Evolutionary conservation across 306 rosid genomes (phyloP), one percentile per base, ranked within the genome.

Genomic region (Quercus bicolor): DNA sequence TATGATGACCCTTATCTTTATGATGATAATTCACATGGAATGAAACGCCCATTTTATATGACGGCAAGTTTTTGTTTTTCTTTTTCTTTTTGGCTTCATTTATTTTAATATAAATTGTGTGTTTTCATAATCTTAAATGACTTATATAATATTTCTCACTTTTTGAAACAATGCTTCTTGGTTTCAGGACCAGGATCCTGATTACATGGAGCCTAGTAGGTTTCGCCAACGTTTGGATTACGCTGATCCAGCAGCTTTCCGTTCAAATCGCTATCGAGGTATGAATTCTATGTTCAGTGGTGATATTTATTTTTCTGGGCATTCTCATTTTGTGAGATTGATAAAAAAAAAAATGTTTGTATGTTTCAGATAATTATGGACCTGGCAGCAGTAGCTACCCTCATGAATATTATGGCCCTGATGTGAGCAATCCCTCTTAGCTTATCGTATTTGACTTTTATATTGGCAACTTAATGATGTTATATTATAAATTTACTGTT

Each of bases 181-280:
- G 54, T 70, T 77, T 72, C 72, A 92, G 97, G 96, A 90, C 29
- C 91, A 84, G 71, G 94, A 86, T 59, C 90, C 90, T 82, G 92
- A 84, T 79, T 81, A 84, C 79, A 82, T 83, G 83, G 96, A 88
- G 68, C 91, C 96, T 52, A 78, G 31, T 72, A 82, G 91, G 81
- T n/a, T 75, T 66, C 94, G 92, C 66, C 94, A 90, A 2, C 88
- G 92, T 78, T 78, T 91, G 85, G 93, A 89, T 81, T 88, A 84
- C 77, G 59, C 88, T 56, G 87, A 89, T 78, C 90, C 90, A 3
- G 80, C 90, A 73, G 51, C 80, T 64, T 89, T 86, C 84, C 85
- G 3, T 10, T 87, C 84, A 79, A 79, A 66, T 71, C 89, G 11
- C 65, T 77, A 86, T 69, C 82, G 83, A 79, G 97, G 97, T 91